Evolutionary conservation across 495 filamentous ascomycete genomes (phyloP).

Genomic region (Hypoxylon trugodes): DNA sequence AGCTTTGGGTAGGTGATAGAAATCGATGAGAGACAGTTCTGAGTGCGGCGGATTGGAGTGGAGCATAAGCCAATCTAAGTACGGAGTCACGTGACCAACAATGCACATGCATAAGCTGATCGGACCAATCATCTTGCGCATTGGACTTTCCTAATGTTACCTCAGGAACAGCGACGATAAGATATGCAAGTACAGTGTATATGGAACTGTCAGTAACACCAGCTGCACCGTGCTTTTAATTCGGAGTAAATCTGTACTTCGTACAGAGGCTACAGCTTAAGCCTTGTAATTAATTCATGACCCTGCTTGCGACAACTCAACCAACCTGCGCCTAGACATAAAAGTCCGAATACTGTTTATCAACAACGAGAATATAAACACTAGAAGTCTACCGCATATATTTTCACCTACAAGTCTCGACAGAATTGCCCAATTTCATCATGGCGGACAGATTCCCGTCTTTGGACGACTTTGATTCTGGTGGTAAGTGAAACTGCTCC

Average conservation of each 20-base stretch:
- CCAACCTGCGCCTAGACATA: neutral
- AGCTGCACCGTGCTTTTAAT: too few relatives aligned
- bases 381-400: neutral
- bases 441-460: conserved; percentile 99
- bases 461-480: conserved; percentile 93
- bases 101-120: too few relatives aligned
- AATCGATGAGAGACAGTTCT: conserved; percentile 1
- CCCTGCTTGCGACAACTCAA: conserved; percentile 7
- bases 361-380: neutral
- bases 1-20: conserved; percentile 18
- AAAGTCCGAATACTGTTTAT: neutral
- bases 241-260: conserved; percentile 14
- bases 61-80: neutral
- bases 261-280: conserved; percentile 4
- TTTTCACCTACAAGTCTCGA: neutral
- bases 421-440: conserved; percentile 31
- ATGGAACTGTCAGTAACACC: too few relatives aligned
- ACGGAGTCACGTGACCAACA: conserved; percentile 20
- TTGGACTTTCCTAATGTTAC: too few relatives aligned
- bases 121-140: too few relatives aligned
- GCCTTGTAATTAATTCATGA: conserved; percentile 10
- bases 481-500: conserved; percentile 60
- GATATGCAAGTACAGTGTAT: too few relatives aligned
- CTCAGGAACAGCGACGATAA: too few relatives aligned
- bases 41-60: neutral